A percentile compares a stretch with the other conserved stretches of the same genome.
Evolutionary conservation across 805 yeast species (phyloP).

Genomic region (Kuraishia capsulata): DNA sequence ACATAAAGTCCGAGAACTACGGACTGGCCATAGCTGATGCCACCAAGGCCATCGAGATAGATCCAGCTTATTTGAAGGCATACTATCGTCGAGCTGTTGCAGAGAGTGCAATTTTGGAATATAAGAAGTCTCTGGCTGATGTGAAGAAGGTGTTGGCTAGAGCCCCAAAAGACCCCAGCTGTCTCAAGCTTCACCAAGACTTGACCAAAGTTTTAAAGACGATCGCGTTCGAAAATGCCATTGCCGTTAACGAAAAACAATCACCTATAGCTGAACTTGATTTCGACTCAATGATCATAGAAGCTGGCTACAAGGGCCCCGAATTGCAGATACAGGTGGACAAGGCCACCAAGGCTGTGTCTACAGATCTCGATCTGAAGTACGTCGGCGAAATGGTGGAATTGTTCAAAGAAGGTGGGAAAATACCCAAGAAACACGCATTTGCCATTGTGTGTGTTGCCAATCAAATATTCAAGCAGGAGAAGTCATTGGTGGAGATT

Average conservation of each 20-base stretch:
- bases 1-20: slow-evolving; percentile 76
- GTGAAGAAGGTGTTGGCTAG: slow-evolving; percentile 51
- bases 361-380: slow-evolving; percentile 35
- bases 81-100: slow-evolving; percentile 86
- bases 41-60: slow-evolving; percentile 56
- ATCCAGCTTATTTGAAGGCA: slow-evolving; percentile 64
- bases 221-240: slow-evolving; percentile 80
- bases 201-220: slow-evolving; percentile 59
- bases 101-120: slow-evolving; percentile 62
- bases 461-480: slow-evolving; percentile 50
- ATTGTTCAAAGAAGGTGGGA: slow-evolving; percentile 65
- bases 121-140: slow-evolving; percentile 65
- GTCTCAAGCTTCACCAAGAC: slow-evolving; percentile 51
- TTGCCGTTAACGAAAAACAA: slow-evolving; percentile 56
- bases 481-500: slow-evolving; percentile 72
- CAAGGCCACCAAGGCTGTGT: slow-evolving; percentile 20
- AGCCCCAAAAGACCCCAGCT: slow-evolving; percentile 62
- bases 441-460: slow-evolving; percentile 74
- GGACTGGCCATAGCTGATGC: slow-evolving; percentile 83
- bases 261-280: slow-evolving; percentile 39
- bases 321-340: slow-evolving; percentile 30
- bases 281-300: slow-evolving; percentile 38
- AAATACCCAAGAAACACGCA: slow-evolving; percentile 72
- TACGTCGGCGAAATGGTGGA: slow-evolving; percentile 61
- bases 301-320: slow-evolving; percentile 54